Base-by-base conservation (phyloP, 1,139 yeast genomes). In the Geotrichum klebahnii region DNA sequence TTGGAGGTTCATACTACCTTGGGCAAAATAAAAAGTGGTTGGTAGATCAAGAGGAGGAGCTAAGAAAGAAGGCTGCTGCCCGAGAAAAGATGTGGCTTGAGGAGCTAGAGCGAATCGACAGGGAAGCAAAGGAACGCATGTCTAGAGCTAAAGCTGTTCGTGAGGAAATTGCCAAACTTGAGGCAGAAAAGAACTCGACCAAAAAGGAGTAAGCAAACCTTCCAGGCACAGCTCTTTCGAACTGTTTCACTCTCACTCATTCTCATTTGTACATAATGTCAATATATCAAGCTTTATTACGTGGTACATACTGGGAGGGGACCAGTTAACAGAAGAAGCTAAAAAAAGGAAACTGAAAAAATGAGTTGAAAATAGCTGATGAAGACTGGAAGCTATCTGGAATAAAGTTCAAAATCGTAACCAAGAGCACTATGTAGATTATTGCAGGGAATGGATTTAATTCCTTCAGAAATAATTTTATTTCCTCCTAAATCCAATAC, bases 81-180 rank as follows among this genome's bases (percentile, higher is more conserved):
- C 81, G 97, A 72, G 96, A 89, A 64, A 75, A 73, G 61, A 66
- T 89, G 61, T 89, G 97, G 97, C 84, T 89, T 57, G 89, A 86
- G 64, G 97, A 89, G 66, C 75, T 89, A 65, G 92, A 89, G 64
- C 78, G 96, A 70, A 78, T 95, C 65, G 96, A 89, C 65, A 76
- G 70, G 6, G 82, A 80, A 53, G 80, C 83, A 52, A 82, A 84
- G 65, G 81, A 54, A 32, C 57, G 66, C 23, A 53, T 57, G 48
- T 56, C 53, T n/a, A 55, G 61, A 17, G 66, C 67, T 5, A 32
- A 45, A 23, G 24, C 35, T 23, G 32, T 46, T 2, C 36, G 52
- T n/a, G 47, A 28, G 14, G 46, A 48, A 32, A 39, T 43, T 24
- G 42, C 50, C 22, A 46, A 50, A 29, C 20, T 46, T 24, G 50